These are phyloP conservation scores for Candida sphagnicola DNA, from an alignment of 805 yeast species.

Conservation along the genomic window DNA sequence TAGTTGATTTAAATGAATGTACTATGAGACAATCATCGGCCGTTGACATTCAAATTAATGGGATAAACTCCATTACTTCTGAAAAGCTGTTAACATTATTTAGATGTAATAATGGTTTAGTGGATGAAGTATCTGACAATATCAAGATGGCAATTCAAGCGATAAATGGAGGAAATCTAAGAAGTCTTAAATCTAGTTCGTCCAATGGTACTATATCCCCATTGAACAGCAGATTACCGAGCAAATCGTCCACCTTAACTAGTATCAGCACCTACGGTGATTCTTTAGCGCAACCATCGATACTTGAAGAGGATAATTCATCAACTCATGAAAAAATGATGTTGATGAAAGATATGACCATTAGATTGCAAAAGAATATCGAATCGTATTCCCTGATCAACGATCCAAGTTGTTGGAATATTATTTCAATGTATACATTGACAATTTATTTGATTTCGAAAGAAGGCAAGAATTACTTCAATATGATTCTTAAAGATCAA, in stretches of 20 bases:
- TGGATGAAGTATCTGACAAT: constrained; percentile 1
- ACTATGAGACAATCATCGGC: constrained; percentile 33
- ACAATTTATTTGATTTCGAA: constrained; percentile 27
- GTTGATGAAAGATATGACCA: constrained; percentile 27
- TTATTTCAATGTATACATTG: constrained; percentile 36
- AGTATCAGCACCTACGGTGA: constrained; percentile 13
- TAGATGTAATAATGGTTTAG: constrained; percentile 26
- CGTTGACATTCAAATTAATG: constrained; percentile 33
- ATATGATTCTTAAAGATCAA: constrained; percentile 21
- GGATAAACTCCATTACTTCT: constrained; percentile 27
- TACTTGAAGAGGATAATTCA: not conserved
- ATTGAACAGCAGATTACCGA: constrained; percentile 15
- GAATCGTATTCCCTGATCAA: constrained; percentile 24
- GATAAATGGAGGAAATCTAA: not conserved
- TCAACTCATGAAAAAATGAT: not conserved
- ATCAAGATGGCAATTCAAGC: not conserved
- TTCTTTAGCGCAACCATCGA: constrained; percentile 1
- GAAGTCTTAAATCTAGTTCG: constrained; percentile 11
- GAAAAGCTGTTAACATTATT: constrained; percentile 27
- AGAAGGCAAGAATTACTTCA: constrained; percentile 21
- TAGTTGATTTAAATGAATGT: constrained; percentile 24
- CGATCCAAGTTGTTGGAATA: constrained; percentile 40
- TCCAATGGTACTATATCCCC: constrained; percentile 34
- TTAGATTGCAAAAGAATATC: constrained; percentile 35
- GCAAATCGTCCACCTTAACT: constrained; percentile 22